A percentile compares a stretch with the other conserved stretches of the same genome.
Conservation (phyloP, 805 yeast genomes). For the Lipomyces starkeyi region DNA sequence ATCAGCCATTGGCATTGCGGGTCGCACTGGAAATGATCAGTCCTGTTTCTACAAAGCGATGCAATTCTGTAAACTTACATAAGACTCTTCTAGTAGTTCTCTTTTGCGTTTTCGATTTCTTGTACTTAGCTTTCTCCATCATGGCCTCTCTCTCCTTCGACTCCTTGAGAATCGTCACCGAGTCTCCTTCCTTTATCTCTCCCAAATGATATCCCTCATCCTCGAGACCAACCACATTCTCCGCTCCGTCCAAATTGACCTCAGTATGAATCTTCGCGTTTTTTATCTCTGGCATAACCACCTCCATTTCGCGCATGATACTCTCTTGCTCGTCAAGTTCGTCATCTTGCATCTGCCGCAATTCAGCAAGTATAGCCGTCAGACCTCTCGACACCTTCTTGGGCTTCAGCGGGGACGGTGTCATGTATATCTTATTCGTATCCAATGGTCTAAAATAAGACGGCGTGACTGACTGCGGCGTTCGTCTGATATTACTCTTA, state of each 20-base stretch:
- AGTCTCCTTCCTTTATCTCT: constrained; percentile 27
- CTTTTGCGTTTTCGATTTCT: constrained; percentile 24
- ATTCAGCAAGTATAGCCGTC: constrained; percentile 31
- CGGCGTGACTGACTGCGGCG: constrained; percentile 24
- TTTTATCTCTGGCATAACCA: background rate
- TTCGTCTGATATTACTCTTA: background rate
- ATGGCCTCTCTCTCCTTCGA: constrained; percentile 5
- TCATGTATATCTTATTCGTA: constrained; percentile 8
- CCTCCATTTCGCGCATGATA: constrained; percentile 29
- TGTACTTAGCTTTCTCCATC: background rate
- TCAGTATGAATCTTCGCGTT: background rate
- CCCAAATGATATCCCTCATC: constrained; percentile 27
- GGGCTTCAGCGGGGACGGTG: constrained; percentile 36
- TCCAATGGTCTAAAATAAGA: constrained; percentile 25
- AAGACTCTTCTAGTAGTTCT: constrained; percentile 21
- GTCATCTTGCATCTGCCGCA: constrained; percentile 29
- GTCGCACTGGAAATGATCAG: constrained; percentile 4
- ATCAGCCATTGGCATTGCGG: background rate
- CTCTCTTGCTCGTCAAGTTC: constrained; percentile 32
- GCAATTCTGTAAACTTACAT: constrained; percentile 7
- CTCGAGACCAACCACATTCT: background rate
- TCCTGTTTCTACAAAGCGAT: background rate
- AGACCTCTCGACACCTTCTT: constrained; percentile 28
- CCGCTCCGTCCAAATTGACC: background rate
- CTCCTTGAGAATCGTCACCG: constrained; percentile 10